Conservation (phyloP, 495 filamentous ascomycete species). For the Trichoderma erinaceum region DNA sequence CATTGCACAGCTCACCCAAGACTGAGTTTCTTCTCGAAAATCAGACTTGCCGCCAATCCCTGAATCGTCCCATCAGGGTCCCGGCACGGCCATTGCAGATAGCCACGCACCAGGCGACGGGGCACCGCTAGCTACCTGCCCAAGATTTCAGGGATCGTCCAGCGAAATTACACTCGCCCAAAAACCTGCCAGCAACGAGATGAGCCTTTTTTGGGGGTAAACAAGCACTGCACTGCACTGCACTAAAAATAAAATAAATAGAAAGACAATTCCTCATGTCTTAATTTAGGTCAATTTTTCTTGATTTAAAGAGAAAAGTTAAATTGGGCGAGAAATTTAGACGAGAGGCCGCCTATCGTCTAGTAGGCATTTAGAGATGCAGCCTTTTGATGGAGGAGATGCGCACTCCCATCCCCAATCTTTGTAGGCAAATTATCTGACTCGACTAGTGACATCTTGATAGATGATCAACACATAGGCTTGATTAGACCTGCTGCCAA, state of each 20-base stretch:
- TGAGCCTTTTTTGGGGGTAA: background rate
- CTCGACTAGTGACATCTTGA: too few species aligned
- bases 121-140: background rate
- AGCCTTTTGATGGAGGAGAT: too few species aligned
- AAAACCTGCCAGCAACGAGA: constrained; percentile 2
- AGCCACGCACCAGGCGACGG: background rate
- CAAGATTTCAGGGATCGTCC: constrained; percentile 5
- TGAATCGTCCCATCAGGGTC: background rate
- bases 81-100: background rate
- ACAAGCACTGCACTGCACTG: background rate
- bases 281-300: too few species aligned
- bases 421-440: too few species aligned
- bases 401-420: too few species aligned
- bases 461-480: too few species aligned
- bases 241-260: background rate
- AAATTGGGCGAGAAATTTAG: background rate
- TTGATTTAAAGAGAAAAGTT: background rate
- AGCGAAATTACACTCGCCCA: background rate
- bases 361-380: background rate
- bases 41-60: background rate
- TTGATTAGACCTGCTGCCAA: too few species aligned
- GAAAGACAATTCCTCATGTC: background rate
- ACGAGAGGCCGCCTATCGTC: constrained; percentile 10
- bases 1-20: too few species aligned
- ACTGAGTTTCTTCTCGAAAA: background rate